These are phyloP conservation scores for Citeromyces matritensis DNA, from an alignment of 805 yeast genomes.

Conservation along the genomic window DNA sequence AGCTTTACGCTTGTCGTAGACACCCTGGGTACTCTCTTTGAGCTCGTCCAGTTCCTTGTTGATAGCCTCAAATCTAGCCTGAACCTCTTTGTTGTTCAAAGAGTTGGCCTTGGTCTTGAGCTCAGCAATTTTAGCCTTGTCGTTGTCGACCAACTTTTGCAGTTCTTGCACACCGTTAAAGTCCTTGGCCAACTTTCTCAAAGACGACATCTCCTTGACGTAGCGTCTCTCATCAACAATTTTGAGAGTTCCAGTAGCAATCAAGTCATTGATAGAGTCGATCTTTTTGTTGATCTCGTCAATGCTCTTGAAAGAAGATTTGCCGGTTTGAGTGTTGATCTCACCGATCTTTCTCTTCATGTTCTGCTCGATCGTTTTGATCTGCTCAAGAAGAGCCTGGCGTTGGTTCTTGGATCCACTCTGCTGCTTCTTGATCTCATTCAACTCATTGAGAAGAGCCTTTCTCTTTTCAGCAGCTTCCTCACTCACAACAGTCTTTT, in stretches of 20 bases:
- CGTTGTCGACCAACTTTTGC: constrained; percentile 69
- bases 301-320: constrained; percentile 49
- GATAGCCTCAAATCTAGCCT: constrained; percentile 50
- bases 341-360: constrained; percentile 67
- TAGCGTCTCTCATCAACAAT: constrained; percentile 83
- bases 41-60: constrained; percentile 60
- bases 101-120: constrained; percentile 53
- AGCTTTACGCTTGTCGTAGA: constrained; percentile 50
- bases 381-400: constrained; percentile 34
- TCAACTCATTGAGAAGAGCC: constrained; percentile 25
- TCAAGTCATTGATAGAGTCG: constrained; percentile 49
- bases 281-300: constrained; percentile 60
- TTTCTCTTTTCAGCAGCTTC: constrained; percentile 37
- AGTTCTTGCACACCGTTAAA: constrained; percentile 57
- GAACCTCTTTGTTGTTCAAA: constrained; percentile 44
- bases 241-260: constrained; percentile 66
- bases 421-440: constrained; percentile 24
- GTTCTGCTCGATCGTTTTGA: constrained; percentile 52
- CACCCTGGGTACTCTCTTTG: constrained; percentile 39
- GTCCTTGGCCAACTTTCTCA: constrained; percentile 72
- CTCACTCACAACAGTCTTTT: constrained; percentile 34
- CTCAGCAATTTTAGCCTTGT: constrained; percentile 59
- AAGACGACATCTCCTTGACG: constrained; percentile 71
- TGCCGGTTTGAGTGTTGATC: constrained; percentile 56
- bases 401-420: constrained; percentile 16